Conservation (phyloP, 768 basidiomycete genomes). For the Lactarius akahatsu region DNA sequence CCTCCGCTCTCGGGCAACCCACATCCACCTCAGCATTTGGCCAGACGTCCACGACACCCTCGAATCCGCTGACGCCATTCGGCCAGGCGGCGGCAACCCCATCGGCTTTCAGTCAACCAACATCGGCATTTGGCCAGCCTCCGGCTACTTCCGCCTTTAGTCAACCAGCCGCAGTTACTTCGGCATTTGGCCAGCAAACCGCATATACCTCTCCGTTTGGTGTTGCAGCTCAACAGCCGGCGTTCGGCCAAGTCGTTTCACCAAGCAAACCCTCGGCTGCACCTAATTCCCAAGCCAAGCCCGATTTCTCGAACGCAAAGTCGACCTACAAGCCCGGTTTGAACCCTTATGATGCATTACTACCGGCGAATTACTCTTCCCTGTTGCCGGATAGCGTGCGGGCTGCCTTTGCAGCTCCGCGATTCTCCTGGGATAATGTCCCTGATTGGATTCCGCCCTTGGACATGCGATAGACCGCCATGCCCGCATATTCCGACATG, state of each 20-base stretch:
- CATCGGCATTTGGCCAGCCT: constrained; percentile 33
- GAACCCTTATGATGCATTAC: constrained; percentile 52
- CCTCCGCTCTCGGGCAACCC: constrained; percentile 22
- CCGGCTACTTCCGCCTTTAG: constrained; percentile 53
- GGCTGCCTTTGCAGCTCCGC: constrained; percentile 51
- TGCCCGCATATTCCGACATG: background rate
- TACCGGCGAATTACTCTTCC: constrained; percentile 57
- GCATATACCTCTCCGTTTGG: constrained; percentile 41
- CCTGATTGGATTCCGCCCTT: constrained; percentile 72
- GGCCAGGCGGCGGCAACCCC: constrained; percentile 32
- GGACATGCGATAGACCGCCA: constrained; percentile 46
- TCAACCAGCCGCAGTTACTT: constrained; percentile 41
- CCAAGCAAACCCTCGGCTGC: background rate
- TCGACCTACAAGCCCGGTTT: constrained; percentile 43
- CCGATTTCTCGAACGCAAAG: constrained; percentile 37
- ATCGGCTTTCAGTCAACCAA: constrained; percentile 38
- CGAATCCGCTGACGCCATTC: constrained; percentile 8
- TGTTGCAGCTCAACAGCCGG: constrained; percentile 12
- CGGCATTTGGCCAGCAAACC: constrained; percentile 49
- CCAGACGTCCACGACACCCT: constrained; percentile 13
- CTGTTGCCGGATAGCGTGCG: constrained; percentile 48
- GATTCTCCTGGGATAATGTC: constrained; percentile 62
- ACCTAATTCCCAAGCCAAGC: constrained; percentile 26
- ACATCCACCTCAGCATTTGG: constrained; percentile 15
- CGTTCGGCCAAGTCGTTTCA: constrained; percentile 17